phyloP scores from a whole-genome alignment of 2,329 filamentous ascomycete genomes.

The Trichoderma sp. region DNA sequence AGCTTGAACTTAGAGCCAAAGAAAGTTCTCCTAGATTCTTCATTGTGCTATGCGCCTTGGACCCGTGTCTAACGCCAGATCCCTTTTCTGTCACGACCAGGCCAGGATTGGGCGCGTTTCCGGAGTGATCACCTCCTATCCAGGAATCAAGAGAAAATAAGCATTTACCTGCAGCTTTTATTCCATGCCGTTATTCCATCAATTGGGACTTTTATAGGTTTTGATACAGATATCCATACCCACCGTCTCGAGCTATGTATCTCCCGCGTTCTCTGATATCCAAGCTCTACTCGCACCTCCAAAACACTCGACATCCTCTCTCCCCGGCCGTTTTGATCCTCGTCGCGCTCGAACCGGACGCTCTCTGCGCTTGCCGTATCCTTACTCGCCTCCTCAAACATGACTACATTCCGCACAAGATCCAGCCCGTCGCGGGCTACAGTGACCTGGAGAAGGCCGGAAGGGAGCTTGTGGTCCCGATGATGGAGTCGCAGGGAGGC shows the following conservation, averaged over 20 bases:
- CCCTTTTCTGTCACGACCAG: conserved; percentile 5
- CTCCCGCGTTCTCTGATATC: conserved; percentile 86
- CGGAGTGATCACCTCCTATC: conserved; percentile 13
- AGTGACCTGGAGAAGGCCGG: conserved; percentile 81
- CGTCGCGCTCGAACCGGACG: conserved; percentile 90
- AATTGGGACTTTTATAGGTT: conserved; percentile 25
- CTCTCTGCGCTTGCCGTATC: conserved; percentile 92
- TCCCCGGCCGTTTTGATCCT: conserved; percentile 90
- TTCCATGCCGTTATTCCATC: conserved; percentile 27
- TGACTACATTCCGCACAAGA: conserved; percentile 97
- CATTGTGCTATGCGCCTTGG: conserved; percentile 11
- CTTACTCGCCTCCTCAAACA: conserved; percentile 90
- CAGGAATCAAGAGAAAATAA: not conserved
- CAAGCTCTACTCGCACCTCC: conserved; percentile 87
- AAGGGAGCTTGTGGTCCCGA: conserved; percentile 74
- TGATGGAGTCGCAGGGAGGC: conserved; percentile 83
- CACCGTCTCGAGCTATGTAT: conserved; percentile 67
- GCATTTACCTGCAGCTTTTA: not conserved
- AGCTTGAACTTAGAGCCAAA: not conserved
- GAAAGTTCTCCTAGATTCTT: not conserved
- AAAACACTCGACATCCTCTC: conserved; percentile 82
- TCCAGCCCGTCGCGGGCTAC: conserved; percentile 92
- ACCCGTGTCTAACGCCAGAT: conserved; percentile 19
- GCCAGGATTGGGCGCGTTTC: conserved; percentile 4
- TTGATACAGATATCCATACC: conserved; percentile 34